Evolutionary conservation across 2,329 filamentous ascomycete genomes (phyloP).

Genomic region (Endothia cerciana): DNA sequence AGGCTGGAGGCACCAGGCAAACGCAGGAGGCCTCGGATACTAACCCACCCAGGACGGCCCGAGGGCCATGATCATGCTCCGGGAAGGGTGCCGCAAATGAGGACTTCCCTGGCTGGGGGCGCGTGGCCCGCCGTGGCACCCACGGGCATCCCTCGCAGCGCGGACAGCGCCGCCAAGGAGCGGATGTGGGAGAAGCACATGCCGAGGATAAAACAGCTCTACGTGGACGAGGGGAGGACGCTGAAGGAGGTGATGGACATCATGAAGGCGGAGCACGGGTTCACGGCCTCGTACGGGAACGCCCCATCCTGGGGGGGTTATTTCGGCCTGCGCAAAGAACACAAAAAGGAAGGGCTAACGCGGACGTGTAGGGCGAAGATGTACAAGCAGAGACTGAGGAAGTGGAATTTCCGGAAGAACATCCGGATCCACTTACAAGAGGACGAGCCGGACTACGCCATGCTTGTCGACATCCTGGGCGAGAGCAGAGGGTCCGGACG

Average conservation of each 20-base stretch:
- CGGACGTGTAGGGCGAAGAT: conserved; percentile 19
- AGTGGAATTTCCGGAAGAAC: conserved; percentile 18
- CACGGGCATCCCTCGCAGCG: not conserved
- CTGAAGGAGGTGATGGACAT: conserved; percentile 27
- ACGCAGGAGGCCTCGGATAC: too few relatives aligned
- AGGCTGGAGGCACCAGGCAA: too few relatives aligned
- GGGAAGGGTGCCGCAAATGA: not conserved
- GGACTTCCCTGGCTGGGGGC: not conserved
- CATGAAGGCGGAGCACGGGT: conserved; percentile 21
- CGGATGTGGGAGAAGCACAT: conserved; percentile 17
- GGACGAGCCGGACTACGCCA: conserved; percentile 2
- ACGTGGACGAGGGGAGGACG: conserved; percentile 26
- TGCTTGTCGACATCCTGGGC: not conserved
- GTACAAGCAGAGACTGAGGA: conserved; percentile 17
- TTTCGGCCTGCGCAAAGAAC: too few relatives aligned
- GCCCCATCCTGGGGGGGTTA: not conserved
- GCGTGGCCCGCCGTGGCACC: not conserved
- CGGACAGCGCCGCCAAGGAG: not conserved
- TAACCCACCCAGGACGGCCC: too few relatives aligned
- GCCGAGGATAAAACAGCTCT: conserved; percentile 24
- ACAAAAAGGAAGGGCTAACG: too few relatives aligned
- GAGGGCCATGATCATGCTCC: not conserved
- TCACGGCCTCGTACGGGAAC: conserved; percentile 23
- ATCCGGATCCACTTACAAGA: conserved; percentile 10
- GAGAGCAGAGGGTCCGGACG: not conserved